Base-by-base conservation (phyloP, 176 grass and related monocot genomes). In the Rhynchospora tenuis region DNA sequence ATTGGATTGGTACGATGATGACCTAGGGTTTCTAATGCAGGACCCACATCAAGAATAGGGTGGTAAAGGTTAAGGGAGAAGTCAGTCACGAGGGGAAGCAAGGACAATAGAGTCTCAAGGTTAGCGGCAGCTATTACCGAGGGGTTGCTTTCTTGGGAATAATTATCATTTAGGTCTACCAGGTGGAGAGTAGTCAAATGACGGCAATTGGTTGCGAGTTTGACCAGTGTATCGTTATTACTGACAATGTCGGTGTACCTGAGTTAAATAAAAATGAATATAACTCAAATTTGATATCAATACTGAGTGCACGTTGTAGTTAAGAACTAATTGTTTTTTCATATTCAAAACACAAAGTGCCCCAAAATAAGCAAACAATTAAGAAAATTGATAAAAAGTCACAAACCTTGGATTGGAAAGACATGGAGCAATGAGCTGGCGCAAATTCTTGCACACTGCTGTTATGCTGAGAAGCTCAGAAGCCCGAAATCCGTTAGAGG, bases 21-120 rank as follows among this genome's bases (percentile, higher is more conserved):
- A 2, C 91, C 88, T 38, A 99, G 83, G 56, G 55, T 59, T 47
- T 99, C 96, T 79, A 99, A 90, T 2, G 91, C 88, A 0, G 86
- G 91, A 0, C 86, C 91, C 9, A 87, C 28, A 57, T 93, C 88
- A 52, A 81, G 86, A 61, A 99, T 88, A 56, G 88, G 89, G 64
- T 95, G 91, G 77, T 81, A 89, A 29, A 99, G 86, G 85, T 99
- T 93, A 17, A 99, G 81, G 1, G 78, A 88, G 89, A 99, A 83
- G 33, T 95, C 96, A 61, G 88, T 90, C 33, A 98, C 52, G n/a
- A 10, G 69, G 7, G 93, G 88, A 38, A 99, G 96, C 9, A 54
- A 79, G 9, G 76, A 82, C 44, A 99, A 99, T 88, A 99, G 86
- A 16, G 12, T 59, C 48, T 95, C 55, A 0, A 99, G 76, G 27